Evolutionary conservation across 2,329 filamentous ascomycete genomes (phyloP).

Genomic region (Graphilbum fragrans): DNA sequence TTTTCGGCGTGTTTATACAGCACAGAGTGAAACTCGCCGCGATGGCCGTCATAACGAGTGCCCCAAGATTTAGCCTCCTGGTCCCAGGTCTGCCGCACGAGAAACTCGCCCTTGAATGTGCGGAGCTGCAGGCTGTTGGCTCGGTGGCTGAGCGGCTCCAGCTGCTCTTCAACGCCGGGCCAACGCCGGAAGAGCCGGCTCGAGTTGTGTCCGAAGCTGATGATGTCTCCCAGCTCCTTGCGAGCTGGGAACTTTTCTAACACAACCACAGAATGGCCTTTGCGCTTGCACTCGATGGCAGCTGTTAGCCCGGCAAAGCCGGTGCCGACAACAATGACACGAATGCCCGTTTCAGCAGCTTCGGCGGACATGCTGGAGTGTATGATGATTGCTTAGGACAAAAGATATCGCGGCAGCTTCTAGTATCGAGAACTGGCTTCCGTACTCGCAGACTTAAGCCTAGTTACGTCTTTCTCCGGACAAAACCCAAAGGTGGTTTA

Average conservation of each 20-base stretch:
- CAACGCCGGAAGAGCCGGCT: constrained; percentile 39
- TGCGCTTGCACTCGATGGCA: constrained; percentile 46
- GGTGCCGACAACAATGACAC: constrained; percentile 38
- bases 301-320: constrained; percentile 50
- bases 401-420: neutral
- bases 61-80: constrained; percentile 20
- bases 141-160: constrained; percentile 36
- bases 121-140: constrained; percentile 17
- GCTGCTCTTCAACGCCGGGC: constrained; percentile 32
- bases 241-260: constrained; percentile 41
- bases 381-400: neutral
- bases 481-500: too few species aligned
- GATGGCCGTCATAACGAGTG: constrained; percentile 39
- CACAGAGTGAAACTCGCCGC: constrained; percentile 38
- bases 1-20: constrained; percentile 35
- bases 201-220: constrained; percentile 47
- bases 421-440: too few species aligned
- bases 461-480: too few species aligned
- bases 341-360: constrained; percentile 25
- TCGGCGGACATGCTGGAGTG: neutral
- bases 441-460: too few species aligned
- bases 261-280: constrained; percentile 40
- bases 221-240: constrained; percentile 49
- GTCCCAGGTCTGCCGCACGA: constrained; percentile 9
- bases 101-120: constrained; percentile 7